Evolutionary conservation across 169 alveolate species (phyloP), one percentile per base, ranked within the genome.

Genomic region (Eimeria praecox): DNA sequence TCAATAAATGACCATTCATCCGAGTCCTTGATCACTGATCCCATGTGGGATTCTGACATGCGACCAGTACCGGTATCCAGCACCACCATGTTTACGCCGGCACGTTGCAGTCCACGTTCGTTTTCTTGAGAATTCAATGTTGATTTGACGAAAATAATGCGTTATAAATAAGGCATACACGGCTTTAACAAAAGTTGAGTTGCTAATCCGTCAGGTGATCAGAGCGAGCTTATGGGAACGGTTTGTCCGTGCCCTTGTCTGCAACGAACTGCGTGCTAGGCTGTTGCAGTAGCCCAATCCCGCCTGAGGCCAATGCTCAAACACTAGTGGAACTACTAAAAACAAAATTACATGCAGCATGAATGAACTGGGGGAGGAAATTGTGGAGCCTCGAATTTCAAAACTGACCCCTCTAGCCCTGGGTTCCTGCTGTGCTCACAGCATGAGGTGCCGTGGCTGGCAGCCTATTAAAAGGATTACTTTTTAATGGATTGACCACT

Each of bases 1-100:
- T 95, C 97, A 62, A 95, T 71, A 35, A 75, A 75, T 24, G 83
- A n/a, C 95, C 95, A 95, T 42, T 95, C 96, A 30, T 95, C 96
- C 30, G 95, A 89, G 30, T 95, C 83, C 54, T 86, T 87, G 40
- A 94, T 73, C 49, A 77, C 96, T 30, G 46, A 77, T 71, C 95
- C 96, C 85, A 87, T 52, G 86, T 80, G 93, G n/a, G 69, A 42
- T 52, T 80, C 89, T 27, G 92, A 82, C 54, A 93, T 44, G 77
- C 87, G 92, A 59, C 56, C 78, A 22, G 69, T 44, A 42, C 92
- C 46, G 38, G 92, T 44, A 16, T 86, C 92, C 46, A 30, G 78
- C 40, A 59, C 92, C 59, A 52, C 92, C 92, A 86, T 86, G 22
- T 18, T 82, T 20, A 73, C 64, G 2, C 33, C 35, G 54, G 49